Evolutionary conservation across 164 flowering plant species (phyloP), one percentile per base, ranked within the genome.

Genomic region (Tetracentron sinense): DNA sequence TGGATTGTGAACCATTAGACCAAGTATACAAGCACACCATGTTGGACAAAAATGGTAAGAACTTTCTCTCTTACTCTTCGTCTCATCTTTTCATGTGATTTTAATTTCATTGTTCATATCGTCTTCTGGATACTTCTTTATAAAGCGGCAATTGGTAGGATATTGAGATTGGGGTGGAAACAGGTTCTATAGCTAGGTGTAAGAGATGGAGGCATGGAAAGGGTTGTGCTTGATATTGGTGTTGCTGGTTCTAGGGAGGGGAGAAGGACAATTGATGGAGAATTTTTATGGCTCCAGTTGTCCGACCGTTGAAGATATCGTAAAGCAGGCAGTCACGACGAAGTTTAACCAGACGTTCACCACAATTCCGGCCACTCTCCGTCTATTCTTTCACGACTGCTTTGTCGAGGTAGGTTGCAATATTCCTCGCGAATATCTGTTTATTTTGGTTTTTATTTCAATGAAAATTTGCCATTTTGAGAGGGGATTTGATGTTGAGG

Each of bases 351-450:
- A 85, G 76, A 84, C 91, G 0, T 79, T 82, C 63, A 55, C 63
- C 29, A 85, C 96, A 0, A 42, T 81, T 42, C 96, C 89, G 0
- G 86, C 88, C 2, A 90, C 96, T 26, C 81, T 89, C 3, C 93
- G 96, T 1, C 76, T 89, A 16, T 89, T 87, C 69, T 87, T 89
- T 75, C 96, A 89, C 48, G 96, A 90, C 69, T 90, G 96, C 82
- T 84, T 90, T 42, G 83, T 90, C 19, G 76, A 78, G 87, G 96
- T 89, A 76, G 20, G 30, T n/a, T n/a, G n/a, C n/a, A n/a, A n/a
- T n/a, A 3, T n/a, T n/a, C n/a, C n/a, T n/a, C n/a, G n/a, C n/a
- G n/a, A n/a, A n/a, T n/a, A n/a, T n/a, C n/a, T n/a, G n/a, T n/a
- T n/a, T n/a, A n/a, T n/a, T n/a, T n/a, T n/a, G n/a, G n/a, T n/a